Evolutionary conservation across 345 rosid species (phyloP).

Genomic region (Corchorus olitorius): DNA sequence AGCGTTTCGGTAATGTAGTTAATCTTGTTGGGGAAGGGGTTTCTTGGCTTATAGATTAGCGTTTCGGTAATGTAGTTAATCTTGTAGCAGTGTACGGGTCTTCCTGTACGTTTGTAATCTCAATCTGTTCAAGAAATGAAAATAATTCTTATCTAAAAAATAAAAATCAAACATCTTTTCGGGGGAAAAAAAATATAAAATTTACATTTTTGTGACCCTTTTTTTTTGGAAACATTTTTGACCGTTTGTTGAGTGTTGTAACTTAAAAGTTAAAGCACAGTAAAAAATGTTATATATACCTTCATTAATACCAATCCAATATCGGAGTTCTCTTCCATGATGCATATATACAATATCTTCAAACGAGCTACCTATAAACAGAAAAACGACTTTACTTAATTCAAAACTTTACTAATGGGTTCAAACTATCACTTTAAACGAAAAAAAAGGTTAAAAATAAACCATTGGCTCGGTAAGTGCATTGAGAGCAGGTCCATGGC

Average conservation of each 20-base stretch:
- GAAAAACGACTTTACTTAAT: constrained; percentile 1
- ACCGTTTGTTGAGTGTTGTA: background rate
- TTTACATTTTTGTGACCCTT: background rate
- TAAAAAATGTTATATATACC: constrained; percentile 51
- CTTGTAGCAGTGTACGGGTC: no score
- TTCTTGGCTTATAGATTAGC: no score
- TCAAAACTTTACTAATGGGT: background rate
- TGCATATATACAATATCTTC: constrained; percentile 61
- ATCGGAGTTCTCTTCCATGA: constrained; percentile 95
- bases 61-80: no score
- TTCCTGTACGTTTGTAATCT: no score
- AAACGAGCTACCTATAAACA: constrained; percentile 61
- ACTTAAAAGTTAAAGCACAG: background rate
- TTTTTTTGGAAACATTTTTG: no score
- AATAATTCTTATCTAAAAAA: no score
- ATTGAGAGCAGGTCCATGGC: constrained; percentile 77
- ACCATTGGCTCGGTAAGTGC: constrained; percentile 78
- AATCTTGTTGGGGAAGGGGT: no score
- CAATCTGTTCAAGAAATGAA: no score
- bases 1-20: no score
- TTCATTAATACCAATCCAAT: constrained; percentile 83
- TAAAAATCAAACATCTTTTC: background rate
- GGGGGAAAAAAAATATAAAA: background rate
- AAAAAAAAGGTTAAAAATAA: constrained; percentile 8
- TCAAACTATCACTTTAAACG: background rate